Conservation (phyloP, 768 basidiomycete genomes). For the Boletus sp. region DNA sequence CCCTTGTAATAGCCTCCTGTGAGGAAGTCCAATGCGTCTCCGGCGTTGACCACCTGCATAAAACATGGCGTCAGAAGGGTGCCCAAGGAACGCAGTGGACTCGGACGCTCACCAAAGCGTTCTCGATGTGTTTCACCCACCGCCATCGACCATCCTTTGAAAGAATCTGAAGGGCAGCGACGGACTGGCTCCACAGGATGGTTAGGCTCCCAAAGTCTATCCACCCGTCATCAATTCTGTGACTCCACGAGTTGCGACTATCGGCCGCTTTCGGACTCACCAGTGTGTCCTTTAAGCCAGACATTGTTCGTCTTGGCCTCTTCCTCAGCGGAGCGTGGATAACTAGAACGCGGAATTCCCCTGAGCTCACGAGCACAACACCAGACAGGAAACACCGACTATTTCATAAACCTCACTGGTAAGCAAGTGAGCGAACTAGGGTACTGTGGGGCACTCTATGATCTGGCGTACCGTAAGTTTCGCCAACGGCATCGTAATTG, state of each 20-base stretch:
- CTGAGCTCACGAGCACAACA: not conserved
- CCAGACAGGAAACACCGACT: conserved; percentile 37
- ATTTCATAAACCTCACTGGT: conserved; percentile 65
- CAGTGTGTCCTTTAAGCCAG: conserved; percentile 62
- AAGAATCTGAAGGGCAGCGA: conserved; percentile 57
- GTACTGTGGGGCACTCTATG: not conserved
- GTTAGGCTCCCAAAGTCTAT: conserved; percentile 55
- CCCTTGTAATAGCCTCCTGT: conserved; percentile 59
- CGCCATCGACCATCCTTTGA: conserved; percentile 51
- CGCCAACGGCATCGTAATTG: conserved; percentile 39
- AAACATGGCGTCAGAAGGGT: not conserved
- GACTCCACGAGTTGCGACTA: too few species aligned
- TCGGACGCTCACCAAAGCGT: conserved; percentile 44
- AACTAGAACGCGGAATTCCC: conserved; percentile 30
- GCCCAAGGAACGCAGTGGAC: not conserved
- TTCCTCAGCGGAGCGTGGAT: conserved; percentile 49
- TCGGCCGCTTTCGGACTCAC: conserved; percentile 23
- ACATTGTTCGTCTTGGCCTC: conserved; percentile 51
- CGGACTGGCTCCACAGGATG: conserved; percentile 61
- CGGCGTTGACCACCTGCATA: conserved; percentile 54
- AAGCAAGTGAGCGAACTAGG: not conserved
- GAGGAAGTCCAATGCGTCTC: conserved; percentile 59
- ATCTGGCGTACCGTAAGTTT: conserved; percentile 39
- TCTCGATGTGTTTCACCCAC: conserved; percentile 58
- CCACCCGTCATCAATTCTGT: not conserved